Base-by-base conservation (phyloP, 345 rosid genomes). In the Theobroma cacao region DNA sequence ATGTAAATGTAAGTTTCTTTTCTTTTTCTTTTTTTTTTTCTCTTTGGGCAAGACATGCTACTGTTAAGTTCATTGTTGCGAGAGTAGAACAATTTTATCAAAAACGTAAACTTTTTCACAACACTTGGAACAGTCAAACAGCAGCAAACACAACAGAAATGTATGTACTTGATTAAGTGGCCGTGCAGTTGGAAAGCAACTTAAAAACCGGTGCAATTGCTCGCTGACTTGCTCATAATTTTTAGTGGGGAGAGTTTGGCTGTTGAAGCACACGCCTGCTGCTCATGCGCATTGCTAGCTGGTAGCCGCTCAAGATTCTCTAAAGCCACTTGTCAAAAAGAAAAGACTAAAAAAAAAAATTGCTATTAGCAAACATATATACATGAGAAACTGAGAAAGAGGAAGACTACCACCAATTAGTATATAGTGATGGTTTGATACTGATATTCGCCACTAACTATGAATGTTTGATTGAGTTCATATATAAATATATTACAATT, bases 171-270 rank as follows among this genome's bases (percentile, higher is more conserved):
- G 31, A 26, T 40, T 15, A 28, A n/a, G 30, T 72, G 63, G 40
- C 70, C 64, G 61, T 63, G 48, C 62, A 75, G 71, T 61, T 63
- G 72, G 78, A 75, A 50, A 50, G 36, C 72, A 61, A 52, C 69
- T 60, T 33, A 47, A 28, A 66, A 66, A 22, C 43, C 20, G 9
- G 20, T 13, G 78, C 38, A n/a, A n/a, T 20, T 24, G 15, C 43
- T 59, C 52, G 45, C 55, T 30, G 31, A 59, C 65, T 33, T 34
- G 1, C 47, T 73, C 14, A 14, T 41, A 36, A 31, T 20, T 73
- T 73, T 34, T 30, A 14, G 38, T 65, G 41, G 17, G 70, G n/a
- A 38, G 53, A 41, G 55, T 24, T 43, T 33, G 36, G 73, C 34
- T 15, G 36, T 68, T 26, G 34, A 43, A 43, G 73, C 41, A 48